Base-by-base conservation (phyloP, 345 rosid species). In the Moringa oleifera region DNA sequence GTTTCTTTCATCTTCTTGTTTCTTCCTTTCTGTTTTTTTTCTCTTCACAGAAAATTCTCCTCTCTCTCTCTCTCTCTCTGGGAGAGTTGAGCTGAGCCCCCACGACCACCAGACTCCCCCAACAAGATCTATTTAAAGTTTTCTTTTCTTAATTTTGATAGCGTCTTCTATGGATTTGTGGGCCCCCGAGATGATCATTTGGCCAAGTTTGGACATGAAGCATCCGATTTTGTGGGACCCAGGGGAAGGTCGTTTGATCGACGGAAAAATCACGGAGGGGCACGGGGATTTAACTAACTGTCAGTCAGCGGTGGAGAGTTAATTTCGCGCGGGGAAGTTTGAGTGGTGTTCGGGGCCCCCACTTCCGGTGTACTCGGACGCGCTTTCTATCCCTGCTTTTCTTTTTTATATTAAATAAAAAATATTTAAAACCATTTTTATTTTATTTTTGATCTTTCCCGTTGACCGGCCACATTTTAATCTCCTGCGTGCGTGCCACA, bases 351-450 rank as follows among this genome's bases (percentile, higher is more conserved):
- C 66, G 49, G n/a, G 69, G 80, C 49, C 23, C 74, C 79, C 75
- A 75, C 77, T 66, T 64, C 77, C 82, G 72, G 4, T 68, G 66
- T 55, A 47, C 7, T 58, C 77, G 81, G 75, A 72, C 80, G 68
- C 72, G 73, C 68, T 74, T 69, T 74, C 8, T 8, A 28, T 28
- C 8, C 33, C n/a, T n/a, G n/a, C n/a, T n/a, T n/a, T n/a, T n/a
- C n/a, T n/a, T n/a, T n/a, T n/a, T n/a, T n/a, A n/a, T n/a, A n/a
- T n/a, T n/a, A n/a, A n/a, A n/a, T n/a, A n/a, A n/a, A n/a, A n/a
- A n/a, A n/a, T n/a, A n/a, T n/a, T n/a, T n/a, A n/a, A n/a, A n/a
- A n/a, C n/a, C n/a, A n/a, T n/a, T n/a, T n/a, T n/a, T n/a, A n/a
- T 28, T 28, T 28, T 28, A 28, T 28, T 28, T 28, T 28, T 28